These are phyloP conservation scores for Fusarium beomiforme DNA, from an alignment of 2,329 filamentous ascomycete species.

Conservation along the genomic window DNA sequence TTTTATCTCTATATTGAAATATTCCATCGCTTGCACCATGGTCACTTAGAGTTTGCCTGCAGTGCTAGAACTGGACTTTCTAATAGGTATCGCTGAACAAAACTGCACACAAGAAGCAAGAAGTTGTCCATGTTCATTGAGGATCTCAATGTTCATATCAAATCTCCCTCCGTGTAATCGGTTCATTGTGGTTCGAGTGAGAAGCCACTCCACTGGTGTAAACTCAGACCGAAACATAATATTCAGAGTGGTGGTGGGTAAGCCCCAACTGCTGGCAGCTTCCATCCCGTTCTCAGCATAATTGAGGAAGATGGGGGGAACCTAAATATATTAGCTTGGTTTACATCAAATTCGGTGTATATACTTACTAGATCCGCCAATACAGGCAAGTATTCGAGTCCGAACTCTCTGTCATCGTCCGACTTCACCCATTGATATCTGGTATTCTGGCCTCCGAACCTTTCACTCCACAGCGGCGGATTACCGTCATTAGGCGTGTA, in stretches of 20 bases:
- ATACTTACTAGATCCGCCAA: neutral
- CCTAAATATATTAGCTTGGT: neutral
- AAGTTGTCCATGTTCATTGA: neutral
- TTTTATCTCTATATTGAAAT: too few species aligned
- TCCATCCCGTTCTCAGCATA: neutral
- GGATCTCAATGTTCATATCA: neutral
- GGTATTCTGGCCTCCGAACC: neutral
- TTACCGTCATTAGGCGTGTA: neutral
- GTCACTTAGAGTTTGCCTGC: neutral
- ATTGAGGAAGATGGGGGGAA: neutral
- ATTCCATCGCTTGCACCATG: too few species aligned
- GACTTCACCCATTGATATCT: neutral
- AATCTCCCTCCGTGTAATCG: neutral
- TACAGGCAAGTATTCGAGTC: neutral
- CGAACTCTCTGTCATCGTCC: neutral
- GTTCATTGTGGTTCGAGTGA: neutral
- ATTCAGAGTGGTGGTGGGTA: neutral
- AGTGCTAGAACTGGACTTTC: accelerated
- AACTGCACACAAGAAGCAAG: neutral
- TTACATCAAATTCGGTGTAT: neutral
- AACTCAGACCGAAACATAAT: neutral
- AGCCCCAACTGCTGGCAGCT: neutral
- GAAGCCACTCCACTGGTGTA: neutral
- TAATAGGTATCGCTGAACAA: neutral
- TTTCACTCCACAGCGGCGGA: neutral